Conservation (phyloP, 73 alveolate species). For the Chromera velia region DNA sequence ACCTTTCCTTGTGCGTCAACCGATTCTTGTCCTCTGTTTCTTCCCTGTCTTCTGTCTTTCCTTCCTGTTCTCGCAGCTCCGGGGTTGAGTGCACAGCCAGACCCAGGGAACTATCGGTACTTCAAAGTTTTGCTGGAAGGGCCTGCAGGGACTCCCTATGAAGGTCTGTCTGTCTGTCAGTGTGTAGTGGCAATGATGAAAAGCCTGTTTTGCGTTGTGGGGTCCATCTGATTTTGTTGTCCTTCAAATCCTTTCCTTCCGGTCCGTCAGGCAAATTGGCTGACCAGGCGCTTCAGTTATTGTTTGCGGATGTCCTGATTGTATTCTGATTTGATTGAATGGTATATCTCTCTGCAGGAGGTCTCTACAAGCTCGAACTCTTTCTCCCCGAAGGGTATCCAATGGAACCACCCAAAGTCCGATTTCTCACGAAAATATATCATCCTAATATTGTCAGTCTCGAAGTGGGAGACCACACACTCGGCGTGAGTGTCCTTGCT, state of each 20-base stretch:
- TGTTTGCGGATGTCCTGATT: not conserved
- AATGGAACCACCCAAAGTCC: conserved; percentile 86
- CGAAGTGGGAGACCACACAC: too few relatives aligned
- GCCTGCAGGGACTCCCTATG: conserved; percentile 80
- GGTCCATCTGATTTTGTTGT: not conserved
- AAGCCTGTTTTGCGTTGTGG: not conserved
- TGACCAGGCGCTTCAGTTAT: not conserved
- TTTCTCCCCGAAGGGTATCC: conserved; percentile 89
- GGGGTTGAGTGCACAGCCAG: conserved; percentile 77
- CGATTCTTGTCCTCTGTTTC: not conserved
- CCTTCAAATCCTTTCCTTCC: not conserved
- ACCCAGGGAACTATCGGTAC: conserved; percentile 74
- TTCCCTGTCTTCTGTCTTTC: not conserved
- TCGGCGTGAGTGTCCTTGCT: too few relatives aligned
- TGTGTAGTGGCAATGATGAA: not conserved
- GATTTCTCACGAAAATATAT: conserved; percentile 80
- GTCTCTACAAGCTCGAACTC: conserved; percentile 70
- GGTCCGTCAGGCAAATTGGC: not conserved
- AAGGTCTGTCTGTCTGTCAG: conserved; percentile 6
- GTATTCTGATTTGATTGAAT: not conserved
- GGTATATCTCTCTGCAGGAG: conserved; percentile 32
- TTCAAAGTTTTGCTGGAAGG: conserved; percentile 81
- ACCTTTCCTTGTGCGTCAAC: too few relatives aligned
- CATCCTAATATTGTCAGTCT: conserved; percentile 86
- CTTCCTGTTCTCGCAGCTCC: conserved; percentile 28